These are phyloP conservation scores for Salvia hispanica DNA, from an alignment of 257 asterid species.

Conservation along the genomic window DNA sequence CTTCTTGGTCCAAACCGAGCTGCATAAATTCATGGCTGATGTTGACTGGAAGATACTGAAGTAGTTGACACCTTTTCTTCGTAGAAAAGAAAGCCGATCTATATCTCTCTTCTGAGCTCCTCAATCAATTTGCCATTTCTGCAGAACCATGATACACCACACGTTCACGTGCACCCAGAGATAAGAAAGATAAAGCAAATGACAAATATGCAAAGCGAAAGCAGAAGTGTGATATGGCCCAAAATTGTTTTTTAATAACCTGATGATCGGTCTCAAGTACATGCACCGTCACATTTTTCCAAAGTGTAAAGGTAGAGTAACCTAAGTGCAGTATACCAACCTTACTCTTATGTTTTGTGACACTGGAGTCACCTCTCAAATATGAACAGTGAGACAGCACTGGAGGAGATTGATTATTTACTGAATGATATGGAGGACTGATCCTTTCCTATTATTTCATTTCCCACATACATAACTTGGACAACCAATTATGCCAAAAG, in stretches of 20 bases:
- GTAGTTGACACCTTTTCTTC: conserved; percentile 33
- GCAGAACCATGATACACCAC: conserved; percentile 35
- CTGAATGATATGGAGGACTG: not conserved
- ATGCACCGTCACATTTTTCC: conserved; percentile 1
- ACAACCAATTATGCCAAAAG: not conserved
- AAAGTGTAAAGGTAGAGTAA: conserved; percentile 14
- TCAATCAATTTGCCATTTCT: conserved; percentile 35
- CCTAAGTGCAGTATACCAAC: conserved; percentile 13
- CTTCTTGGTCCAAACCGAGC: conserved; percentile 30
- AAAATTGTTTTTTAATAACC: not conserved
- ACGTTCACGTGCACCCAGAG: conserved; percentile 17
- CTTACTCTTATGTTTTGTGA: conserved; percentile 1
- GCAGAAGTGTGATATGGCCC: not conserved
- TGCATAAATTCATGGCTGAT: conserved; percentile 33
- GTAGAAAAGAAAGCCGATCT: conserved; percentile 12
- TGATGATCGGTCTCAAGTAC: conserved; percentile 1
- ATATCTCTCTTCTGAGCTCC: conserved; percentile 34
- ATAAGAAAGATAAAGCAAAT: not conserved
- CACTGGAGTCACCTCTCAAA: not conserved
- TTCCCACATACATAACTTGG: not conserved
- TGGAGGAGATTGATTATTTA: not conserved
- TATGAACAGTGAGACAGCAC: not conserved
- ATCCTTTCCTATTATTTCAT: not conserved
- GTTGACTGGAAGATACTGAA: conserved; percentile 32
- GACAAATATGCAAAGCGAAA: conserved; percentile 8